phyloP scores from a whole-genome alignment of 345 rosid genomes.

The Eucalyptus brandiana region DNA sequence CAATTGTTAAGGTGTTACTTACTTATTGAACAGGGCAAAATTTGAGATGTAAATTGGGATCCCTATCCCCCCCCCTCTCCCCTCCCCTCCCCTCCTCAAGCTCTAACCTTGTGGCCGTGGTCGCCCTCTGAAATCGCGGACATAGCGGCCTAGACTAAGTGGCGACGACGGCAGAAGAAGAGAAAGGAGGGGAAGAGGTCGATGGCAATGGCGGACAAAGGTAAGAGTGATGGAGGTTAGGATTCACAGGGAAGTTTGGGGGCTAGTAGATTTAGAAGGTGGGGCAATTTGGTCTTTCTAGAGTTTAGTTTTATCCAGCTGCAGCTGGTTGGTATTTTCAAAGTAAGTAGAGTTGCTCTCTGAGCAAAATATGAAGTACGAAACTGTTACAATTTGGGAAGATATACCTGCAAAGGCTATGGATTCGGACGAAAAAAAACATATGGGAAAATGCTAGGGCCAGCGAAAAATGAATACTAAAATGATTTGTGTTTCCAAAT shows the following conservation, averaged over 20 bases:
- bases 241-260: background rate
- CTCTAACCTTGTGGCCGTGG: background rate
- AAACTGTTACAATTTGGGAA: background rate
- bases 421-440: background rate
- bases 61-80: background rate
- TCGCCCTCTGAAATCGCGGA: background rate
- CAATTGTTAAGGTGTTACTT: background rate
- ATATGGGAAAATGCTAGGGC: background rate
- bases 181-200: background rate
- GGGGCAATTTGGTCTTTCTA: too few species aligned
- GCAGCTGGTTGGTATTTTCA: background rate
- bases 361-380: background rate
- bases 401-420: background rate
- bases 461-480: too few species aligned
- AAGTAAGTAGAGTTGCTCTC: background rate
- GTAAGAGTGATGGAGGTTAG: background rate
- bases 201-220: background rate
- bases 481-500: background rate
- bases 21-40: background rate
- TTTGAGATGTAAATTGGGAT: background rate
- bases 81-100: too few species aligned
- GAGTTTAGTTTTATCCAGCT: background rate
- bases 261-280: too few species aligned
- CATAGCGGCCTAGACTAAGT: background rate
- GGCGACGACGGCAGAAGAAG: accelerated